Conservation (phyloP, 768 basidiomycete species). For the Lentinula edodes region DNA sequence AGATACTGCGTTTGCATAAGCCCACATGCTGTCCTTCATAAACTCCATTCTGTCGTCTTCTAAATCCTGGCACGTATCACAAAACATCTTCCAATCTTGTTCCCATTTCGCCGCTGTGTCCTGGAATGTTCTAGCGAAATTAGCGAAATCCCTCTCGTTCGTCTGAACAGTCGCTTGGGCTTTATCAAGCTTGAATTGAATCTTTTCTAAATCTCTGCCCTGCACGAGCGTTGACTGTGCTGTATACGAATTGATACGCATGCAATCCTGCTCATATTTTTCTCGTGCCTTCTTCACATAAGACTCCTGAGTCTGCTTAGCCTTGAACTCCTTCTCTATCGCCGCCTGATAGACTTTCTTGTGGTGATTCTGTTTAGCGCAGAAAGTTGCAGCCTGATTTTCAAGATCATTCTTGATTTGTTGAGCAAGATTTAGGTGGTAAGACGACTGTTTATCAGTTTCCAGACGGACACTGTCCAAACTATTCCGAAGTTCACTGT, state of each 20-base stretch:
- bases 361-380: slow-evolving; percentile 60
- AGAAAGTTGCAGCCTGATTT: slow-evolving; percentile 52
- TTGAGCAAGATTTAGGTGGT: slow-evolving; percentile 67
- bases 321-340: slow-evolving; percentile 90
- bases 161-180: slow-evolving; percentile 87
- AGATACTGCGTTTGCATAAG: slow-evolving; percentile 93
- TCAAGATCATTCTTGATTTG: slow-evolving; percentile 78
- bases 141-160: slow-evolving; percentile 91
- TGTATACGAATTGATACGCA: slow-evolving; percentile 90
- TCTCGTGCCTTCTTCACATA: slow-evolving; percentile 87
- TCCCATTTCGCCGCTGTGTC: slow-evolving; percentile 88
- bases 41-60: slow-evolving; percentile 95
- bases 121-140: slow-evolving; percentile 73
- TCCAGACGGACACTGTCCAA: slow-evolving; percentile 77
- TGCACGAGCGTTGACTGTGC: slow-evolving; percentile 89
- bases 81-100: slow-evolving; percentile 88
- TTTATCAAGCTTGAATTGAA: slow-evolving; percentile 79
- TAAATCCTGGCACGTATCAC: slow-evolving; percentile 91
- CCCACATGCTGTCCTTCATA: slow-evolving; percentile 94
- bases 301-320: slow-evolving; percentile 79
- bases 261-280: slow-evolving; percentile 89
- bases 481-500: slow-evolving; percentile 75
- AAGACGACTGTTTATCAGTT: slow-evolving; percentile 75
- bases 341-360: slow-evolving; percentile 66
- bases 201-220: slow-evolving; percentile 90